Conservation (phyloP, 108 stramenopile genomes). For the Thalassiosira profunda region DNA sequence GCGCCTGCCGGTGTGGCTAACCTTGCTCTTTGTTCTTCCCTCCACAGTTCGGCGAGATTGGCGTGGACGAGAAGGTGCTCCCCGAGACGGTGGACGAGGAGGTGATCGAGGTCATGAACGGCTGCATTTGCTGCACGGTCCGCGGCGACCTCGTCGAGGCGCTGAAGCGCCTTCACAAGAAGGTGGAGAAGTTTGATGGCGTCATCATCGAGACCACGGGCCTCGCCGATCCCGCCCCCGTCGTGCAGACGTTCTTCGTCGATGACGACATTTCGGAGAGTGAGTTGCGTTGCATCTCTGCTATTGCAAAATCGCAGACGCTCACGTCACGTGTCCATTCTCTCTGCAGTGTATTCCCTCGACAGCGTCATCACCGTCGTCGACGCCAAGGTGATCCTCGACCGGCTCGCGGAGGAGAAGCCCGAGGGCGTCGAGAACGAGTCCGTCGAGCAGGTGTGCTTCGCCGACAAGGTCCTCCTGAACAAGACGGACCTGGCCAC, state of each 20-base stretch:
- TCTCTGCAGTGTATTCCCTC: constrained; percentile 62
- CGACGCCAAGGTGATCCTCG: constrained; percentile 90
- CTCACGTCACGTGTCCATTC: constrained; percentile 54
- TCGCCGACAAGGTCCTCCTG: constrained; percentile 85
- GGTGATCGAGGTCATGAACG: constrained; percentile 91
- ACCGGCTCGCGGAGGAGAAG: constrained; percentile 85
- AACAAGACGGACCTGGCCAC: constrained; percentile 87
- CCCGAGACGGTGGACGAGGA: constrained; percentile 71
- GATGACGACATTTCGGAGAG: constrained; percentile 78
- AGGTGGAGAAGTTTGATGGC: constrained; percentile 82
- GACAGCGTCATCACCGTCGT: constrained; percentile 96
- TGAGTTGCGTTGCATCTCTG: constrained; percentile 24
- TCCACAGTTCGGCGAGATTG: constrained; percentile 96
- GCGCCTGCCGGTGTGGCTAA: too few species aligned
- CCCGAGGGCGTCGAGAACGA: constrained; percentile 94
- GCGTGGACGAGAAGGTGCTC: constrained; percentile 90
- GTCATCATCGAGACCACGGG: constrained; percentile 98
- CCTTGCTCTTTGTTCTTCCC: too few species aligned
- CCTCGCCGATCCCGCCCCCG: constrained; percentile 96
- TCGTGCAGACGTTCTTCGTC: constrained; percentile 96
- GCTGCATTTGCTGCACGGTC: constrained; percentile 93
- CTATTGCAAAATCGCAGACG: constrained; percentile 36
- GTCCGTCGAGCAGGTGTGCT: constrained; percentile 95
- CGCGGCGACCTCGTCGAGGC: constrained; percentile 84
- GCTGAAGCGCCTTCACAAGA: constrained; percentile 78